phyloP scores from a whole-genome alignment of 2,329 filamentous ascomycete genomes.

The Orbilia brochopaga region DNA sequence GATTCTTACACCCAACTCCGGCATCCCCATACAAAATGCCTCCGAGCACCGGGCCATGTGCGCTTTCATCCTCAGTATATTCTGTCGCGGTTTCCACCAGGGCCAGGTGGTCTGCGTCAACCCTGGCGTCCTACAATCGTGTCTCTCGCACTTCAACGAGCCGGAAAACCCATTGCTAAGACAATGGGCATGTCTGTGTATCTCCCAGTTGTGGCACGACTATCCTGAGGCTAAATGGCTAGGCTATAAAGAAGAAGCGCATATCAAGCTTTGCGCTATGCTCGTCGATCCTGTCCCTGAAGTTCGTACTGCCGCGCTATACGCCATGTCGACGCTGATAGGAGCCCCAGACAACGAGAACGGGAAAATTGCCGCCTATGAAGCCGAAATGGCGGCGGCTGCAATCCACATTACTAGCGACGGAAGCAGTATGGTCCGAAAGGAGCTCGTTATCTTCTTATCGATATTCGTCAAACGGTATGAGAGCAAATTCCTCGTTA shows the following conservation, averaged over 20 bases:
- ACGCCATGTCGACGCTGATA: slow-evolving; percentile 90
- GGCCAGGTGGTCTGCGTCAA: slow-evolving; percentile 91
- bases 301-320: slow-evolving; percentile 88
- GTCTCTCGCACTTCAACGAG: slow-evolving; percentile 80
- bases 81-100: slow-evolving; percentile 92
- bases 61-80: slow-evolving; percentile 94
- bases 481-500: slow-evolving; percentile 88
- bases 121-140: slow-evolving; percentile 87
- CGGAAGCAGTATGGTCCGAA: slow-evolving; percentile 90
- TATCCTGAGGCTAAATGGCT: slow-evolving; percentile 93
- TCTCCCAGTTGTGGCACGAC: slow-evolving; percentile 92
- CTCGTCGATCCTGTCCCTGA: slow-evolving; percentile 87
- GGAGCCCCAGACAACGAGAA: slow-evolving; percentile 93
- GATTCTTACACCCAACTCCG: slow-evolving; percentile 83
- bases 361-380: slow-evolving; percentile 69
- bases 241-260: slow-evolving; percentile 87
- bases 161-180: slow-evolving; percentile 84
- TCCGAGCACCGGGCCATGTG: slow-evolving; percentile 99
- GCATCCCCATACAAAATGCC: slow-evolving; percentile 82
- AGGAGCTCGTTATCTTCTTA: slow-evolving; percentile 90
- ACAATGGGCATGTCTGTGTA: slow-evolving; percentile 94
- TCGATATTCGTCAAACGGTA: slow-evolving; percentile 90
- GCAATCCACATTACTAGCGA: slow-evolving; percentile 91
- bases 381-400: slow-evolving; percentile 87
- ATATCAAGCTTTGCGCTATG: slow-evolving; percentile 77